Evolutionary conservation across 2,329 filamentous ascomycete genomes (phyloP), one percentile per base, ranked within the genome.

Genomic region (Trichoderma simmonsii): DNA sequence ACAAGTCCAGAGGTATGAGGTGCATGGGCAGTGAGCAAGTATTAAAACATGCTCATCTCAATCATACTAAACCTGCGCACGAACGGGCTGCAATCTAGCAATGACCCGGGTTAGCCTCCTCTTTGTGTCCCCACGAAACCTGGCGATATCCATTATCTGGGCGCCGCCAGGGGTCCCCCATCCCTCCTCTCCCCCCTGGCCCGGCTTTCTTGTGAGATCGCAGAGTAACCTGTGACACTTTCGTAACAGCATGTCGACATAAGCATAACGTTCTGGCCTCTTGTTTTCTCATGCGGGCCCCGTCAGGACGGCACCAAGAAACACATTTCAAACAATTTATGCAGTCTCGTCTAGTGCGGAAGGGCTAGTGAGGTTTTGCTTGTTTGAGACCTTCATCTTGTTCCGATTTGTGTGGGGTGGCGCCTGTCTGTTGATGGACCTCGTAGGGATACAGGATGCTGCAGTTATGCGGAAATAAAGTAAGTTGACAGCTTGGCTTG

Each of bases 161-260:
- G 48, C 48, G 48, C 54, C 54, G 21, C 54, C 66, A 71, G 43
- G 71, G 71, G 30, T n/a, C 59, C 28, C 56, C 34, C 34, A 36
- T 36, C 34, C 34, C 34, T 36, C 34, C 14, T 36, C 34, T 2
- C 28, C 28, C 28, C 18, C 7, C 30, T 34, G 63, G 56, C 30
- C 57, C 48, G 26, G 70, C 59, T 36, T 36, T 71, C 67, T 72
- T 72, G 74, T 73, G 76, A 78, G 74, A 77, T 78, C 77, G 75
- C 28, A 70, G 75, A 9, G 4, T 51, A 73, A 34, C 74, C 72
- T 71, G 77, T 78, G 78, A 77, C 77, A 78, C 74, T 73, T 73
- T 63, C 43, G 75, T 74, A 73, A 76, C 75, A 73, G 62, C 7
- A 71, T 57, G 39, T 36, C 60, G 61, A 72, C 68, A 72, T 72